Evolutionary conservation across 208 protist genomes (phyloP), one percentile per base, ranked within the genome.

Genomic region (Trypanosoma boissoni): DNA sequence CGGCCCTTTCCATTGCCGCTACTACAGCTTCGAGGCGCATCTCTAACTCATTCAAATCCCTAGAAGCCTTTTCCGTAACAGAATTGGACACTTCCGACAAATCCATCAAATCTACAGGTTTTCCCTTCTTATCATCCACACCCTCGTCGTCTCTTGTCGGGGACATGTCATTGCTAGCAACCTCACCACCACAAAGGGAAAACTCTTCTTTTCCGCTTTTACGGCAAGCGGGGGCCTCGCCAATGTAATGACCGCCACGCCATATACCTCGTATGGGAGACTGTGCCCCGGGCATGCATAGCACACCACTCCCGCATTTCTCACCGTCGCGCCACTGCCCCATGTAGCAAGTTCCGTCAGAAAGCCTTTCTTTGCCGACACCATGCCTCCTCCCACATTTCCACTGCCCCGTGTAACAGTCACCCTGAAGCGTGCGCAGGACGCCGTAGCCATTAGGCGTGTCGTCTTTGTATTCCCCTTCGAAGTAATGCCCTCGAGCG

Each of bases 381-480:
- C 83, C 83, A 52, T 80, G 62, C 67, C 76, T 86, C 41, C 70
- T 64, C 8, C 83, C 83, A 1, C 67, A 54, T 44, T 57, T 55
- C 80, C 83, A 91, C 31, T 73, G 50, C 26, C 83, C 83, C 16
- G 68, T 58, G 64, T 86, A 91, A 52, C 79, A 77, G 39, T 91
- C 83, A 7, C 79, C 79, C 21, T 64, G 36, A 10, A 87, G 60
- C 36, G 83, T 85, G 18, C 63, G 72, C 51, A 85, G 70, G 27
- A 80, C 72, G 48, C 89, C 89, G 34, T 80, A 81, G 31, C 86
- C 86, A 28, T 83, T 56, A 9, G 78, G 78, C 58, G 56, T 16
- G 28, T 91, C 81, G 39, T 85, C 37, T 3, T n/a, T 44, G 72
- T 88, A 96, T 46, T 74, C 75, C 46, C 89, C 89, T 27, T 92